Evolutionary conservation across 371 early-diverging fungal species (phyloP), one percentile per base, ranked within the genome.

Genomic region (Apophysomyces variabilis): DNA sequence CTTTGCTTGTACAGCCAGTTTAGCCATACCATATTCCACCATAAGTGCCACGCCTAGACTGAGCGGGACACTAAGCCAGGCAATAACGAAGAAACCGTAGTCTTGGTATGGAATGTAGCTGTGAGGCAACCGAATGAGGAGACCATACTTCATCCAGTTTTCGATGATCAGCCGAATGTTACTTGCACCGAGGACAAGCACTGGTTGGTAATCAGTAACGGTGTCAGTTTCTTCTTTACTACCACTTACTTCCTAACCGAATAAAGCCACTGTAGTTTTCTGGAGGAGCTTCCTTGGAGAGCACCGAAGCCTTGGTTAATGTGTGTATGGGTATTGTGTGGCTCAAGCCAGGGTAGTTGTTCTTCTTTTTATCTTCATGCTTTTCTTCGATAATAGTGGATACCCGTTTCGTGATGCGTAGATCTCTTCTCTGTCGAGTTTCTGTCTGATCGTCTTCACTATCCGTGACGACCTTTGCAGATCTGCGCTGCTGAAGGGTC

Each of bases 131-230:
- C 82, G 81, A 64, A 95, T 82, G 32, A 95, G 80, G 18, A 94
- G 80, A 32, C 96, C 96, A 72, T 96, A 96, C 73, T 95, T 95
- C 73, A 88, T 70, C 79, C 87, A 93, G 74, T 96, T 96, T 65
- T 95, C 96, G 65, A 96, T 86, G 54, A 94, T 85, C 46, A 95
- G 82, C 8, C 95, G 90, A 56, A 94, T 75, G 66, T 92, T 93
- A 71, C 88, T 90, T 47, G 92, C 96, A 59, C 91, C 87, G 44
- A 96, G 87, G 11, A 95, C 76, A 41, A 96, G 84, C 89, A 93
- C 89, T 89, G 66, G 12, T 21, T 50, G n/a, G 32, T 18, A 63
- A 63, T 38, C n/a, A 38, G 57, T n/a, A 32, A 26, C 54, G 21
- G 21, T 26, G 32, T 7, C 21, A 6, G n/a, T 7, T 14, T 9